Evolutionary conservation across 257 asterid genomes (phyloP).

Genomic region (Cinchona pubescens): DNA sequence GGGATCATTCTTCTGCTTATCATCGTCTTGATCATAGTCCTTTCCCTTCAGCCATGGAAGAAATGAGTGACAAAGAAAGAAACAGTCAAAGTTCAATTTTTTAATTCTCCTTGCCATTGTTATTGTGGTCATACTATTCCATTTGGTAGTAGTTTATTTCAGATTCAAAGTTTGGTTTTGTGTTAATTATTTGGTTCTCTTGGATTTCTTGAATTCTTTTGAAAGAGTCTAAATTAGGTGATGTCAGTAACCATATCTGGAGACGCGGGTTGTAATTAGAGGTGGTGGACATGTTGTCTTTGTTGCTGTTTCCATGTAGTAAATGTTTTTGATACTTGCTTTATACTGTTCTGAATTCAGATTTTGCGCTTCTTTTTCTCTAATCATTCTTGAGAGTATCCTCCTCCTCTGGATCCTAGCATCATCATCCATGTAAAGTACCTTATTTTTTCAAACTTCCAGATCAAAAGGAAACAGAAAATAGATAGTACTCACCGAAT

Average conservation of each 20-base stretch:
- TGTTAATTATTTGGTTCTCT: no score
- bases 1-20: conserved; percentile 36
- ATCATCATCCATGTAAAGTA: not conserved
- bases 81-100: no score
- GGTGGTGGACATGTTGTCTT: not conserved
- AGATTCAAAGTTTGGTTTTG: not conserved
- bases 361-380: not conserved
- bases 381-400: not conserved
- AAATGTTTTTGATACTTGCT: no score
- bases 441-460: not conserved
- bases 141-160: not conserved
- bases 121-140: not conserved
- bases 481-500: no score
- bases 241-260: not conserved
- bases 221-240: conserved; percentile 11
- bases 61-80: no score
- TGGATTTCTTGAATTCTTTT: conserved; percentile 9
- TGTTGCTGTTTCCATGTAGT: not conserved
- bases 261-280: conserved; percentile 1
- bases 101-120: not conserved
- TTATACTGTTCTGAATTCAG: not conserved
- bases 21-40: conserved; percentile 38
- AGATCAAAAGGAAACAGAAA: no score
- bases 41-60: conserved; percentile 49
- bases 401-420: not conserved